A percentile compares a stretch with the other conserved stretches of the same genome.
These are phyloP conservation scores for Limnanthes douglasii DNA, from an alignment of 345 rosid genomes.

Conservation along the genomic window DNA sequence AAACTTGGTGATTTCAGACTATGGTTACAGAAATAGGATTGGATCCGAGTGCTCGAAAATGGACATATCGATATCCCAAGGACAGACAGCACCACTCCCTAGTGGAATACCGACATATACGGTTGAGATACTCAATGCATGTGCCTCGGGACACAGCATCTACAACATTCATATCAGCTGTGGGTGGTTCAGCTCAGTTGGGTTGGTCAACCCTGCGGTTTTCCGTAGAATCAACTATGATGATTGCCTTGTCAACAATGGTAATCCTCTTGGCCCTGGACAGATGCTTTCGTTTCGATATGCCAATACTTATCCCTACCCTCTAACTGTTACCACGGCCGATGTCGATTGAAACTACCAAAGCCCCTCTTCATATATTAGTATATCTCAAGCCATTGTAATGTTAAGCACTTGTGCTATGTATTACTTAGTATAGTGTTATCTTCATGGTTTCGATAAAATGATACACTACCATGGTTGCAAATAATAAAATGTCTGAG, in stretches of 20 bases:
- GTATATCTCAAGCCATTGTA: too few species aligned
- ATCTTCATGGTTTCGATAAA: too few species aligned
- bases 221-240: conserved; percentile 39
- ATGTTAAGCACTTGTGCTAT: too few species aligned
- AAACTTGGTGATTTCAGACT: conserved; percentile 4
- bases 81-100: conserved; percentile 36
- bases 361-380: background rate
- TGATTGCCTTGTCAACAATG: conserved; percentile 58
- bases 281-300: conserved; percentile 47
- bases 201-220: conserved; percentile 38
- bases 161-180: conserved; percentile 53
- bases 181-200: conserved; percentile 61
- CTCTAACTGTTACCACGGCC: conserved; percentile 41
- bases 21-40: conserved; percentile 21
- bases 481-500: too few species aligned
- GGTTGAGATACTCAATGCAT: conserved; percentile 32
- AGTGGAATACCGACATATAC: conserved; percentile 50
- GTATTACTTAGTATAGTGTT: too few species aligned
- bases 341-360: conserved; percentile 20
- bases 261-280: conserved; percentile 47
- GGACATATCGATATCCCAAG: conserved; percentile 45
- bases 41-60: conserved; percentile 45
- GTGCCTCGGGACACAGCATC: conserved; percentile 42
- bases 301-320: conserved; percentile 46
- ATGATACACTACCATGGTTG: too few species aligned